Conservation (phyloP, 1,139 yeast species). For the Sugiyamaella grinbergsii region DNA sequence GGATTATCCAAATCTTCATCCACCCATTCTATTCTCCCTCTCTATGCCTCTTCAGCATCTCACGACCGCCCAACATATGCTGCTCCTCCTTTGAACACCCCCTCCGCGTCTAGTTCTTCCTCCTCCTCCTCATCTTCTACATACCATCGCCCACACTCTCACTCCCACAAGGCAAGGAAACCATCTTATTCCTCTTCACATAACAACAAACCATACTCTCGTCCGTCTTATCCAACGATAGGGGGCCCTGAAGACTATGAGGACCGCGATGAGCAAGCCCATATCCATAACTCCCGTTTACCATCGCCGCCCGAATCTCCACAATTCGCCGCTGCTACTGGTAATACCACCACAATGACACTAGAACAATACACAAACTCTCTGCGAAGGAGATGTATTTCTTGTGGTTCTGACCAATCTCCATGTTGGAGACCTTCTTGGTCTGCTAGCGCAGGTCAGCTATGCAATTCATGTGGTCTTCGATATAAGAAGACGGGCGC, state of each 20-base stretch:
- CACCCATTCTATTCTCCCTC: conserved; percentile 9
- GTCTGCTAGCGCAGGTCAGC: conserved; percentile 84
- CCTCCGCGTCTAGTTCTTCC: neutral
- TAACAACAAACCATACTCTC: conserved; percentile 9
- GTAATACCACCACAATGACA: conserved; percentile 16
- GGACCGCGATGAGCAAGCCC: conserved; percentile 9
- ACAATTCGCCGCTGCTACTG: conserved; percentile 5
- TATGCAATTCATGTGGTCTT: conserved; percentile 95
- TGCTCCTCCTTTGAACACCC: neutral
- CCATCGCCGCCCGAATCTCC: conserved; percentile 31
- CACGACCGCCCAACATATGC: conserved; percentile 17
- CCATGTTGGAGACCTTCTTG: conserved; percentile 99
- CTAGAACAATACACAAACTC: conserved; percentile 24
- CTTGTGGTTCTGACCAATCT: conserved; percentile 88
- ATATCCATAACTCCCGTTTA: conserved; percentile 17
- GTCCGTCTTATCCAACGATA: conserved; percentile 6
- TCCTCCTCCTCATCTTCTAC: conserved; percentile 3
- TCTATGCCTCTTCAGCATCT: conserved; percentile 20
- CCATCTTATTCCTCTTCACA: conserved; percentile 7
- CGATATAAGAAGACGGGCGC: conserved; percentile 93
- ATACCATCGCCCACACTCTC: conserved; percentile 7
- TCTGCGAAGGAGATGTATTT: conserved; percentile 58
- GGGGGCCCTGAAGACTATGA: conserved; percentile 9
- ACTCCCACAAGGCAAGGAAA: neutral
- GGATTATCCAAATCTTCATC: conserved; percentile 18